phyloP scores from a whole-genome alignment of 768 basidiomycete species.

The Auriculariales sp. region DNA sequence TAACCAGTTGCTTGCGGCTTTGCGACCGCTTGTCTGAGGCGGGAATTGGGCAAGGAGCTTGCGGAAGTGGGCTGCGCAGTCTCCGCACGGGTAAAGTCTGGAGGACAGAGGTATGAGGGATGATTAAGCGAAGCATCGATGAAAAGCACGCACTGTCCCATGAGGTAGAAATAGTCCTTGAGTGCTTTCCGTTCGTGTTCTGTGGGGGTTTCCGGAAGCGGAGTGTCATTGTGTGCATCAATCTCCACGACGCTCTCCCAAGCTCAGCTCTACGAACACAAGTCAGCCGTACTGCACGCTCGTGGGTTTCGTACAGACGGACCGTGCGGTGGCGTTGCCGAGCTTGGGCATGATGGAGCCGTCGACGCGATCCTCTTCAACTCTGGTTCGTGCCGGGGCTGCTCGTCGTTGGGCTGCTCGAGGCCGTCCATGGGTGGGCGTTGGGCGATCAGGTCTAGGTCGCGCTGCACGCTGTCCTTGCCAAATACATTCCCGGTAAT shows the following conservation, averaged over 20 bases:
- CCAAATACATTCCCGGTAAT: constrained; percentile 59
- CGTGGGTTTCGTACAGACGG: constrained; percentile 14
- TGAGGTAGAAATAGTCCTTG: constrained; percentile 71
- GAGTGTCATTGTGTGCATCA: constrained; percentile 90
- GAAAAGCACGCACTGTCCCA: too few species aligned
- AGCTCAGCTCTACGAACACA: constrained; percentile 55
- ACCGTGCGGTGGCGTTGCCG: constrained; percentile 89
- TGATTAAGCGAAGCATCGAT: too few species aligned
- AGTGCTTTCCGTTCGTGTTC: constrained; percentile 71
- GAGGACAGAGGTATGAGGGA: too few species aligned
- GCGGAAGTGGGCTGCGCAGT: constrained; percentile 89
- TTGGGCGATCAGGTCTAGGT: background rate
- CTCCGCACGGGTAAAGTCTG: constrained; percentile 88
- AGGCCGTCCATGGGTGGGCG: background rate
- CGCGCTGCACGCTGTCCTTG: constrained; percentile 43
- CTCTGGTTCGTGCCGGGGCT: background rate
- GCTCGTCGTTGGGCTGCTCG: too few species aligned
- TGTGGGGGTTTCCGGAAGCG: constrained; percentile 85
- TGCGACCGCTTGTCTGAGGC: constrained; percentile 81
- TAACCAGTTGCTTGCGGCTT: constrained; percentile 76
- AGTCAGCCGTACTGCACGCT: background rate
- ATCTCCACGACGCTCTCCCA: constrained; percentile 81
- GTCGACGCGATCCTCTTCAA: constrained; percentile 9
- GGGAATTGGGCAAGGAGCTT: constrained; percentile 66
- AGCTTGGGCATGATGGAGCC: constrained; percentile 87